phyloP scores from a whole-genome alignment of 768 basidiomycete genomes.

The Dioszegia hungarica region DNA sequence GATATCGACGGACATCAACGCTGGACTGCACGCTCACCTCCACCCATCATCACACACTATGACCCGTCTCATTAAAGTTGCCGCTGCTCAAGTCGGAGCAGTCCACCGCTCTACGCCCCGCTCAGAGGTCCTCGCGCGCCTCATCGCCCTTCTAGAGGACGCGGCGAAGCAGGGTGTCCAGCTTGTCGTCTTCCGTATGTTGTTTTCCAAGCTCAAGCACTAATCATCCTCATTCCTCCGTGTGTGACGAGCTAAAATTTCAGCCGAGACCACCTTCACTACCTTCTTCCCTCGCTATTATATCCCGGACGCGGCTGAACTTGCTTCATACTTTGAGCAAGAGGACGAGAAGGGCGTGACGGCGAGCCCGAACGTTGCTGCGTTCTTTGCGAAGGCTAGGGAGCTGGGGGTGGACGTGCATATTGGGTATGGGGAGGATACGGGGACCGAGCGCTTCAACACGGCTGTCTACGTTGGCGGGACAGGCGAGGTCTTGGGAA shows the following conservation, averaged over 20 bases:
- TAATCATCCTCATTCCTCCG: neutral
- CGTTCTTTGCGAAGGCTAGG: constrained; percentile 35
- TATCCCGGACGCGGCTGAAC: constrained; percentile 37
- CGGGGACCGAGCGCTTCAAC: constrained; percentile 38
- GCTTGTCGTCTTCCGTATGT: constrained; percentile 31
- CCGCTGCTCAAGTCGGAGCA: constrained; percentile 47
- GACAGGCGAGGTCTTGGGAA: constrained; percentile 33
- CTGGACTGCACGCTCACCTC: neutral
- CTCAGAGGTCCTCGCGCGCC: constrained; percentile 25
- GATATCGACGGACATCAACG: no score
- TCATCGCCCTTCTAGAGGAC: constrained; percentile 31
- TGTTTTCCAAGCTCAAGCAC: no score
- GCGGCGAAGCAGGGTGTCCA: constrained; percentile 24
- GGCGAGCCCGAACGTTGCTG: constrained; percentile 18
- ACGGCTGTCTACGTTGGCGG: constrained; percentile 41
- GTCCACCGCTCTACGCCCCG: constrained; percentile 36
- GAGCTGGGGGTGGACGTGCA: constrained; percentile 42
- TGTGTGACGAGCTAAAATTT: neutral
- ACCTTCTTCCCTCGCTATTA: constrained; percentile 48
- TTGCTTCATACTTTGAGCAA: constrained; percentile 34
- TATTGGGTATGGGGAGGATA: constrained; percentile 46
- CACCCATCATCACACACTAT: constrained; percentile 9
- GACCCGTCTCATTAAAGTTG: constrained; percentile 42
- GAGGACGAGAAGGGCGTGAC: constrained; percentile 28
- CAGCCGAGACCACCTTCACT: constrained; percentile 33